phyloP scores from a whole-genome alignment of 208 protist genomes.

The Leishmania lainsoni region DNA sequence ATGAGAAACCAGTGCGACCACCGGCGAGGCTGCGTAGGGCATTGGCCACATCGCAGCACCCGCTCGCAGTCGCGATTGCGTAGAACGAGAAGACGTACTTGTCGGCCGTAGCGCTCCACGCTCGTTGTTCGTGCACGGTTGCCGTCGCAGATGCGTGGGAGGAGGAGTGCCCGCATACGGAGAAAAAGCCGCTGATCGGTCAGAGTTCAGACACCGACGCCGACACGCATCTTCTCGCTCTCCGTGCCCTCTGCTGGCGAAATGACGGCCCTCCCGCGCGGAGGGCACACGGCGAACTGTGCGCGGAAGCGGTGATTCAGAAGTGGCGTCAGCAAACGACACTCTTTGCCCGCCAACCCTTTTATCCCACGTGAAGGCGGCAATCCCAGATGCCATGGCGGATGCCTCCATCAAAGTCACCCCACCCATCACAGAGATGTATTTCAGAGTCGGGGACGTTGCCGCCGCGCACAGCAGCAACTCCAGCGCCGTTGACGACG shows the following conservation, averaged over 20 bases:
- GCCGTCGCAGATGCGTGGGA: background rate
- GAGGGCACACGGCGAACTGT: background rate
- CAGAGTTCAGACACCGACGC: background rate
- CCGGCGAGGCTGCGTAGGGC: background rate
- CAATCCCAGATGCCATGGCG: slow-evolving; percentile 45
- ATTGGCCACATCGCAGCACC: slow-evolving; percentile 1
- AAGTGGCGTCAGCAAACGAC: background rate
- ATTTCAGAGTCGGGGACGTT: slow-evolving; percentile 38
- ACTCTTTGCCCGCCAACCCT: background rate
- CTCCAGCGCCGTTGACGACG: slow-evolving; percentile 47
- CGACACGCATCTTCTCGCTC: background rate
- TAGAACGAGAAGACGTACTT: background rate
- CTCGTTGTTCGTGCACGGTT: background rate
- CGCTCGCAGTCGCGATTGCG: background rate
- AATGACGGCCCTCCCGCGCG: background rate
- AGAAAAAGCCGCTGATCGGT: slow-evolving; percentile 1
- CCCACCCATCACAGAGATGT: slow-evolving; percentile 50
- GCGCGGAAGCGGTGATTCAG: background rate
- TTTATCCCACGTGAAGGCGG: slow-evolving; percentile 30
- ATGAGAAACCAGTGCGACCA: background rate
- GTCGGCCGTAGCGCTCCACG: background rate
- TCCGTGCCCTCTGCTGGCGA: background rate
- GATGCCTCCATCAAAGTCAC: slow-evolving; percentile 50
- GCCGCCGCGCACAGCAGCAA: slow-evolving; percentile 52
- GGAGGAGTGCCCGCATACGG: background rate